Conservation (phyloP, 208 protist genomes). For the Zelonia costaricensis region DNA sequence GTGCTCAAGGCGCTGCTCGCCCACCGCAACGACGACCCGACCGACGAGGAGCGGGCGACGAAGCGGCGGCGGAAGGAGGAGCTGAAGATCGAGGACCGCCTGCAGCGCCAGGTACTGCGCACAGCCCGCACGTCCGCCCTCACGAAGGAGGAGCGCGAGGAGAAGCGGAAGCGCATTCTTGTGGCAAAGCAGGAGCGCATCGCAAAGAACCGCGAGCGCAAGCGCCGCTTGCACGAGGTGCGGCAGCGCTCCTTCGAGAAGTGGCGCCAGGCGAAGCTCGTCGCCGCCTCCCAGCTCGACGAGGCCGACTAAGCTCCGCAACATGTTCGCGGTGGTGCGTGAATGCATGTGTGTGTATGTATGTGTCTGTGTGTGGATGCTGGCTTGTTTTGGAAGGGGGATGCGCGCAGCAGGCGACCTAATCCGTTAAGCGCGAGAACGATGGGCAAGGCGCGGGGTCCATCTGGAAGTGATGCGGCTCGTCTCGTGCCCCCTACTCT, state of each 20-base stretch:
- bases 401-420: too few relatives aligned
- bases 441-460: too few relatives aligned
- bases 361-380: too few relatives aligned
- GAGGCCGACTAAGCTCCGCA: conserved; percentile 14
- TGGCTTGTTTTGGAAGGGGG: too few relatives aligned
- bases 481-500: too few relatives aligned
- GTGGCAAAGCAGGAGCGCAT: conserved; percentile 89
- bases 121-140: conserved; percentile 37
- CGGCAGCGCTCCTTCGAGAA: conserved; percentile 76
- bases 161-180: conserved; percentile 76
- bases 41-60: conserved; percentile 64
- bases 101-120: conserved; percentile 76
- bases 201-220: conserved; percentile 83
- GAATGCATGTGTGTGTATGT: neutral
- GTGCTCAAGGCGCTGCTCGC: conserved; percentile 72
- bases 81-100: conserved; percentile 76
- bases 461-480: too few relatives aligned
- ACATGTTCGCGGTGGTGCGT: neutral
- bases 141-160: conserved; percentile 84
- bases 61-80: conserved; percentile 76
- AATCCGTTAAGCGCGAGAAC: neutral
- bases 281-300: conserved; percentile 31
- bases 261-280: conserved; percentile 82
- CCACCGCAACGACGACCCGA: conserved; percentile 78
- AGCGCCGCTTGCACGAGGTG: conserved; percentile 69